Conservation (phyloP, 169 alveolate genomes). For the Eimeria sp. region DNA sequence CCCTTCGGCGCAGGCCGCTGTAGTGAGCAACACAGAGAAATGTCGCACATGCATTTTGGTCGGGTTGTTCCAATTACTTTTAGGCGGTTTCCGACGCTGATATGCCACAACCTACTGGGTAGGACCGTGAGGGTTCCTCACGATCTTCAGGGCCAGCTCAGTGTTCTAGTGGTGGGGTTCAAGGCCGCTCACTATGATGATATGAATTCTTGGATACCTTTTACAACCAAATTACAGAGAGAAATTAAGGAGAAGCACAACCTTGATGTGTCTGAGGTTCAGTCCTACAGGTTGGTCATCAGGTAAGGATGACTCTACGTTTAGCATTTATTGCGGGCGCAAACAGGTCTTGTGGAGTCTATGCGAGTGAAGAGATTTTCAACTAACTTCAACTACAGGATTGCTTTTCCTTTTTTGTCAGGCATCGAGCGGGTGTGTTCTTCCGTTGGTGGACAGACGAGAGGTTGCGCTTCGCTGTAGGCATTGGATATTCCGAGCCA, state of each 20-base stretch:
- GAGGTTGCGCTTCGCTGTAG: conserved; percentile 64
- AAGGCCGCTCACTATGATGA: conserved; percentile 69
- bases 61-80: conserved; percentile 74
- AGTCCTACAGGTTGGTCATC: conserved; percentile 42
- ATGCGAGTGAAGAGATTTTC: background rate
- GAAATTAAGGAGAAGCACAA: conserved; percentile 31
- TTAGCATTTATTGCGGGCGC: background rate
- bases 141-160: conserved; percentile 78
- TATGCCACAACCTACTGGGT: conserved; percentile 66
- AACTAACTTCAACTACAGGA: background rate
- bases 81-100: conserved; percentile 71
- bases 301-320: conserved; percentile 7
- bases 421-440: conserved; percentile 58
- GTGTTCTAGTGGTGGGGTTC: conserved; percentile 77
- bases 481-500: conserved; percentile 21
- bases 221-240: conserved; percentile 26
- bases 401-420: background rate
- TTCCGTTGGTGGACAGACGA: conserved; percentile 78
- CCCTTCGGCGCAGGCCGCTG: background rate
- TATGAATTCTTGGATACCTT: conserved; percentile 78
- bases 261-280: conserved; percentile 1
- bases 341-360: background rate
- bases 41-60: conserved; percentile 80
- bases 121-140: conserved; percentile 59
- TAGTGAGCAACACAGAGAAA: background rate